Percentiles rank a stretch among this genome's conserved stretches.
These are phyloP conservation scores for Ochromonadaceae sp. DNA, from an alignment of 352 stramenopile genomes.

Conservation along the genomic window DNA sequence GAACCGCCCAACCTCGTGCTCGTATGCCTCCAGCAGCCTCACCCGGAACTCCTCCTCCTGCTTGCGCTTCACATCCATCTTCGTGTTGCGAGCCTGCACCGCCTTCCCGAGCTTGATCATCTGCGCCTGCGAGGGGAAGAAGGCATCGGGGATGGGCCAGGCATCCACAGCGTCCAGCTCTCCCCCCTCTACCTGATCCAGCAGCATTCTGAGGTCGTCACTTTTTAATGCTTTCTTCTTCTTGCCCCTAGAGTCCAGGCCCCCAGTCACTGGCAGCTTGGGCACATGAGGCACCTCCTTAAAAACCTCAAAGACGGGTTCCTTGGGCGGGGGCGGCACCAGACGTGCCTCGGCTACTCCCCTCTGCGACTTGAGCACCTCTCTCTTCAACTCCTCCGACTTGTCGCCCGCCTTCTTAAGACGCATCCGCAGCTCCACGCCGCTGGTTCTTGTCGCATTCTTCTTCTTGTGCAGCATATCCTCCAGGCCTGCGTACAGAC, in stretches of 20 bases:
- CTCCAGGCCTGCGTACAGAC: neutral
- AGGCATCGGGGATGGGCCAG: neutral
- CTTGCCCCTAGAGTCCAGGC: neutral
- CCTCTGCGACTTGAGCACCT: neutral
- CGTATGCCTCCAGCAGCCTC: neutral
- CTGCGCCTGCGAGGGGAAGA: neutral
- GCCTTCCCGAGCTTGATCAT: neutral
- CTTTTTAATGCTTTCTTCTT: conserved; percentile 10
- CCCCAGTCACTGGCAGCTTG: neutral
- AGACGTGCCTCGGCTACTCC: neutral
- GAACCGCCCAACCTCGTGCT: neutral
- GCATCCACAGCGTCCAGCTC: neutral
- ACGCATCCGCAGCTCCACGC: neutral
- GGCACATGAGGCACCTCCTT: neutral
- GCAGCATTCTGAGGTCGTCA: neutral
- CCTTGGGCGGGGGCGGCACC: neutral
- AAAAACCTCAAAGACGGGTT: neutral
- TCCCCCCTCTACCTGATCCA: neutral
- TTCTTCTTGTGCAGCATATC: neutral
- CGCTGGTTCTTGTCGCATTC: neutral
- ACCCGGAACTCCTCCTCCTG: neutral
- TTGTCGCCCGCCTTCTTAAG: neutral
- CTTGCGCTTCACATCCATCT: neutral
- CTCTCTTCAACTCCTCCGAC: neutral
- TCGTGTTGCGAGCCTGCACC: neutral